Evolutionary conservation across 140 eudicot genomes (phyloP).

Genomic region (Bidens hawaiensis): DNA sequence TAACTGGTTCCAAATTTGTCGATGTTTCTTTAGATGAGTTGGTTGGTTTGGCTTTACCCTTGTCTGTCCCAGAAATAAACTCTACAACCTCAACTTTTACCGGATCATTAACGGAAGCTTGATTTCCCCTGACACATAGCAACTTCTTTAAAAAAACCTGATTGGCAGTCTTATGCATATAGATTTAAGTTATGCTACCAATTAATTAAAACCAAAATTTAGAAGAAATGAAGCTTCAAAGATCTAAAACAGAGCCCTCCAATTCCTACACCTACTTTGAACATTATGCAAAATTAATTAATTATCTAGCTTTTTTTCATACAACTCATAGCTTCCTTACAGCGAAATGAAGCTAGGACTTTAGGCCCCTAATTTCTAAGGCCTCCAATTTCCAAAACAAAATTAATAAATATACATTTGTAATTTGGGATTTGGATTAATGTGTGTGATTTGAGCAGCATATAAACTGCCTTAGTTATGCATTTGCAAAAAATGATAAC

Average conservation of each 20-base stretch:
- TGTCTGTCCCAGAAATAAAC: neutral
- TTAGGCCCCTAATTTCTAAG: too few species aligned
- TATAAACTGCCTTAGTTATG: too few species aligned
- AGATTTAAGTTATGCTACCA: neutral
- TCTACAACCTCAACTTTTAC: conserved; percentile 35
- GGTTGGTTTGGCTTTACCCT: conserved; percentile 11
- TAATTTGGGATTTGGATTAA: too few species aligned
- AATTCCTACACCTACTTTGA: neutral
- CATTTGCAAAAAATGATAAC: too few species aligned
- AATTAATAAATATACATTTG: too few species aligned
- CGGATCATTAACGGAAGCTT: conserved; percentile 48
- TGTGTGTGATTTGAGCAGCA: too few species aligned
- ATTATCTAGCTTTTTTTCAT: neutral
- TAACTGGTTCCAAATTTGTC: conserved; percentile 24
- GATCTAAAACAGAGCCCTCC: neutral
- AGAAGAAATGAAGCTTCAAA: neutral
- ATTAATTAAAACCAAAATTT: neutral
- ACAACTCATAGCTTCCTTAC: too few species aligned
- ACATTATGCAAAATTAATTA: neutral
- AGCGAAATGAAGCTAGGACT: too few species aligned
- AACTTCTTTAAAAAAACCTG: conserved; percentile 3
- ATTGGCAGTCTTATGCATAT: neutral
- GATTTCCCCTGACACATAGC: conserved; percentile 60
- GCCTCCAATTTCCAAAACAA: too few species aligned
- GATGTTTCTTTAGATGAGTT: conserved; percentile 9